Evolutionary conservation across 2,329 filamentous ascomycete genomes (phyloP).

Genomic region (Fusarium incarnatum): DNA sequence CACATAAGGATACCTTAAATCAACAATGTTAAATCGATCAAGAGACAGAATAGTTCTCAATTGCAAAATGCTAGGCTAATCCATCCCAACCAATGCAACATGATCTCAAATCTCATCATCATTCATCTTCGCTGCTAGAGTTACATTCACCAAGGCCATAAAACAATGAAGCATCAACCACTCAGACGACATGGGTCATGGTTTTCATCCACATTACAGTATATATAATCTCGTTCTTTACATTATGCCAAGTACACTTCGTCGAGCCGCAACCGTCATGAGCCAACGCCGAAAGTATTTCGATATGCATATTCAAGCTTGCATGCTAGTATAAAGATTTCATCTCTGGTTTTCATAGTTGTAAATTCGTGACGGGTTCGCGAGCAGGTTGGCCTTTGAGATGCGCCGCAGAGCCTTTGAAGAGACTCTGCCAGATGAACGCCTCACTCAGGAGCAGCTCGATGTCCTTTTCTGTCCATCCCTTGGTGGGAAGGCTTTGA

Average conservation of each 20-base stretch:
- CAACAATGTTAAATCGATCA: conserved; percentile 20
- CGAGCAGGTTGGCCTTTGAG: conserved; percentile 67
- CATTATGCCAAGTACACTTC: conserved; percentile 4
- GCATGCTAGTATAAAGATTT: not conserved
- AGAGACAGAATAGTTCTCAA: conserved; percentile 22
- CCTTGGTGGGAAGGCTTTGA: conserved; percentile 89
- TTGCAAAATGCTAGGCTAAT: conserved; percentile 24
- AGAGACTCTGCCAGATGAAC: conserved; percentile 98
- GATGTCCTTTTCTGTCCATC: conserved; percentile 98
- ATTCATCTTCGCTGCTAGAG: not conserved
- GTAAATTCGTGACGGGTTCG: conserved; percentile 52
- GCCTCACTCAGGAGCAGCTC: conserved; percentile 95
- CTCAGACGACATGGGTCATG: conserved; percentile 6
- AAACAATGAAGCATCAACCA: not conserved
- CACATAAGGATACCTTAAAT: conserved; percentile 22
- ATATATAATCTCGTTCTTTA: conserved; percentile 22
- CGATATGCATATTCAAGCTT: conserved; percentile 7
- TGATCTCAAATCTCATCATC: conserved; percentile 18
- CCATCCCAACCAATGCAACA: conserved; percentile 19
- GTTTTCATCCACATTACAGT: conserved; percentile 41
- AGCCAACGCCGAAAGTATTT: conserved; percentile 17
- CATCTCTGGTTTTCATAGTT: conserved; percentile 47
- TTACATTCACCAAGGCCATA: not conserved
- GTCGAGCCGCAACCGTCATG: conserved; percentile 1
- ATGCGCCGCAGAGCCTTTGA: conserved; percentile 93